phyloP scores from a whole-genome alignment of 2,329 filamentous ascomycete genomes.

The Pyricularia sp. region DNA sequence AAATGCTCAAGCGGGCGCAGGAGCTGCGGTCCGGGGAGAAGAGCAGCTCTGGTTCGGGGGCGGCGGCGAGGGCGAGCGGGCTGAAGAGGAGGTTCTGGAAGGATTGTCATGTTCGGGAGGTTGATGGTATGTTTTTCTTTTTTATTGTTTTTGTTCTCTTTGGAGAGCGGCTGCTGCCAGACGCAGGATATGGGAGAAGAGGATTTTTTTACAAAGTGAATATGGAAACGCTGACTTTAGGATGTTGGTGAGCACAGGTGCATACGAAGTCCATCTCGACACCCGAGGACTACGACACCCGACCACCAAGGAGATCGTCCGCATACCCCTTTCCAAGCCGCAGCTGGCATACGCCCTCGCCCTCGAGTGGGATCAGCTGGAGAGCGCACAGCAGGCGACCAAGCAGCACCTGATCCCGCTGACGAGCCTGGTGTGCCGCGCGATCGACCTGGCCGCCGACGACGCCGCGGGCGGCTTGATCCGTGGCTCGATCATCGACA shows the following conservation, averaged over 20 bases:
- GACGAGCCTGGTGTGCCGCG: constrained; percentile 75
- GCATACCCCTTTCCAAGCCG: constrained; percentile 64
- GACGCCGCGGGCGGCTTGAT: constrained; percentile 43
- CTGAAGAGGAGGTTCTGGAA: constrained; percentile 80
- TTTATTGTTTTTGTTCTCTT: too few relatives aligned
- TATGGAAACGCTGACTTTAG: constrained; percentile 4
- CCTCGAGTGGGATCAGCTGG: constrained; percentile 84
- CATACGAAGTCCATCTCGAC: constrained; percentile 65
- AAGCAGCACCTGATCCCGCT: constrained; percentile 84
- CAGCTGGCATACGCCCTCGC: constrained; percentile 80
- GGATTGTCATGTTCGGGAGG: constrained; percentile 62
- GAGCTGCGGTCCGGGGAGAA: constrained; percentile 29
- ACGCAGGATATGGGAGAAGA: not conserved
- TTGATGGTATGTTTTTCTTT: constrained; percentile 40
- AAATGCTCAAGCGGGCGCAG: constrained; percentile 40
- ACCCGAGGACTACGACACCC: constrained; percentile 69
- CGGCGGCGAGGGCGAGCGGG: constrained; percentile 24
- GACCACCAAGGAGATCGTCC: constrained; percentile 60
- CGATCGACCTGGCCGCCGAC: constrained; percentile 67
- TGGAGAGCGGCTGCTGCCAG: too few relatives aligned
- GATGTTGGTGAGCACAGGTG: constrained; percentile 19
- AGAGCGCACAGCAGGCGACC: constrained; percentile 72
- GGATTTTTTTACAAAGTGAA: constrained; percentile 6
- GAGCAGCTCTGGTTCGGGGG: constrained; percentile 8
- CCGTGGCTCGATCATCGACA: constrained; percentile 54